Conservation (phyloP, 192 early-diverging fungal genomes). For the Entomortierella chlamydospora region DNA sequence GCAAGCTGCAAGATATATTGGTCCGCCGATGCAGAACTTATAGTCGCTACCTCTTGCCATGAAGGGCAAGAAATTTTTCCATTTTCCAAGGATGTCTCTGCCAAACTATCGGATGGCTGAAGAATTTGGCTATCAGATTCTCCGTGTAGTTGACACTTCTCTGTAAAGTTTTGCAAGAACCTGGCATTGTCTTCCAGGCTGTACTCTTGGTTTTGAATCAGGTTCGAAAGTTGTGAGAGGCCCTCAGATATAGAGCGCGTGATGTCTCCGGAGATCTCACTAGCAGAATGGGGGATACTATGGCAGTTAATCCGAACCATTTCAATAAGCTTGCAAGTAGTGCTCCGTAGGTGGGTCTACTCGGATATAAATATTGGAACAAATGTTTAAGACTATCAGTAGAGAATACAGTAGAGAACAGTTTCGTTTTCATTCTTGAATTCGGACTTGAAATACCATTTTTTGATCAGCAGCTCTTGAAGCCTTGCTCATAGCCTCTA, state of each 20-base stretch:
- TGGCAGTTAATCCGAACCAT: constrained; percentile 8
- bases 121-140: not conserved
- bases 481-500: constrained; percentile 22
- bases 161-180: not conserved
- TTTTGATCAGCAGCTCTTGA: constrained; percentile 23
- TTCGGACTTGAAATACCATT: constrained; percentile 10
- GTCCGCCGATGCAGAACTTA: constrained; percentile 2
- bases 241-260: constrained; percentile 6
- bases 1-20: constrained; percentile 9
- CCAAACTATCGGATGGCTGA: not conserved
- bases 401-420: not conserved
- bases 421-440: not conserved
- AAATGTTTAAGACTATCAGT: not conserved
- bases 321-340: constrained; percentile 1
- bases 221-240: constrained; percentile 8
- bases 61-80: not conserved
- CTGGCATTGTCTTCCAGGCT: constrained; percentile 9
- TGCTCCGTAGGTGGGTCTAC: not conserved
- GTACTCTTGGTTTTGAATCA: not conserved
- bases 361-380: not conserved
- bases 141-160: constrained; percentile 1
- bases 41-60: constrained; percentile 8
- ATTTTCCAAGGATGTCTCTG: not conserved
- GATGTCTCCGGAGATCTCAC: not conserved
- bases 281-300: constrained; percentile 1